Evolutionary conservation across 2,329 filamentous ascomycete species (phyloP).

Genomic region (Botrytis galanthina): DNA sequence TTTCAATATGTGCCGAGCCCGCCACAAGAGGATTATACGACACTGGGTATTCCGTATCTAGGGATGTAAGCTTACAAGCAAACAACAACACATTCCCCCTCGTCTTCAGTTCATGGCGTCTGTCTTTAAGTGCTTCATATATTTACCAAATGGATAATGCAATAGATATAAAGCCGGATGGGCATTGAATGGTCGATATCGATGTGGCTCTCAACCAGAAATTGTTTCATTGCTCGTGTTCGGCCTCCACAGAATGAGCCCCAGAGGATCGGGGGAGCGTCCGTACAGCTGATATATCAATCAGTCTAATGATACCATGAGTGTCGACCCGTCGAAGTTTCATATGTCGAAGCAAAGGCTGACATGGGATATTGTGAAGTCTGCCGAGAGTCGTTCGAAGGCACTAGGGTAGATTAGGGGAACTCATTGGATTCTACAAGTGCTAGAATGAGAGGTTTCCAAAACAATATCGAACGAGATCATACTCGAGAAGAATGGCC

Average conservation of each 20-base stretch:
- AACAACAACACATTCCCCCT: background rate
- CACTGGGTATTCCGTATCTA: background rate
- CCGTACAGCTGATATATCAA: too few relatives aligned
- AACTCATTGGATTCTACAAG: background rate
- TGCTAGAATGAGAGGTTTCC: background rate
- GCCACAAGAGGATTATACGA: background rate
- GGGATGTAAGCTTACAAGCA: background rate
- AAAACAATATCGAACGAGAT: background rate
- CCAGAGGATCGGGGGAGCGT: background rate
- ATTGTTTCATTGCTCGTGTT: background rate
- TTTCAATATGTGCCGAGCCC: background rate
- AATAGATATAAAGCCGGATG: background rate
- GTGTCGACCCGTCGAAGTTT: background rate
- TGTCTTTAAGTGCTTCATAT: background rate
- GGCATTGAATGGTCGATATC: background rate
- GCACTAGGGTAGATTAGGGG: background rate
- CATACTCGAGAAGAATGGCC: background rate
- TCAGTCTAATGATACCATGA: background rate
- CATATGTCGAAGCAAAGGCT: background rate
- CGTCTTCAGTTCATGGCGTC: background rate
- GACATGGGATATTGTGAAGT: background rate
- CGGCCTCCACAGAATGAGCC: background rate
- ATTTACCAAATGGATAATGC: background rate
- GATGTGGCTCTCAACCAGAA: background rate
- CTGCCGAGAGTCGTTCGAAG: background rate